Evolutionary conservation across 2,329 filamentous ascomycete species (phyloP), one percentile per base, ranked within the genome.

Genomic region (Ophiostoma sp.): DNA sequence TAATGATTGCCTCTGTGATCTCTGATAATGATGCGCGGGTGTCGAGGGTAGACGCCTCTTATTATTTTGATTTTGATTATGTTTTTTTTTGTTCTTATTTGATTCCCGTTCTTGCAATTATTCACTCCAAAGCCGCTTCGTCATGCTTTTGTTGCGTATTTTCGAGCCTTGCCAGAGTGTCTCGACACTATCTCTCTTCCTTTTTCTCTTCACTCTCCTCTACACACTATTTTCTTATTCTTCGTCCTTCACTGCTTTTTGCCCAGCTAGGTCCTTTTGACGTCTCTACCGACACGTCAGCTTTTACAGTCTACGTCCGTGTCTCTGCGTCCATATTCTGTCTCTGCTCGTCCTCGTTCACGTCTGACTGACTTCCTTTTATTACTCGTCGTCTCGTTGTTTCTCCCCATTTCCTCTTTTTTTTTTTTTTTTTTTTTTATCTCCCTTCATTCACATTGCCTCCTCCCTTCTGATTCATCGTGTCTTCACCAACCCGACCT

Each of bases 201-300:
- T 15, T 5, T 31, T 31, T 60, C 48, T 60, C 54, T 60, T 23
- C 54, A 60, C 54, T 57, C 23, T 27, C 52, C 6, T 31, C 23
- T 27, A 15, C 54, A 15, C 54, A 27, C 52, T 57, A 5, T 27
- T 31, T 31, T 27, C 23, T 60, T 15, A 8, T 60, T 60, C 54
- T 31, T 31, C 54, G 8, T 27, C 10, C 27, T 62, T 4, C 57
- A 7, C 35, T 31, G 27, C 23, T 62, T 62, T 62, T 62, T 62
- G 27, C 15, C 57, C 27, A 17, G 23, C 57, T 31, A 4, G 57
- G 57, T 35, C 31, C 31, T 64, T 64, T 27, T 64, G 57, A 13
- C 57, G 57, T 64, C 57, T 64, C 27, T 62, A 35, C 57, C 52
- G n/a, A 57, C 52, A 57, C 52, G 52, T 57, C 52, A 31, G n/a